Evolutionary conservation across 371 early-diverging fungal genomes (phyloP), one percentile per base, ranked within the genome.

Genomic region (Lichtheimia corymbifera): DNA sequence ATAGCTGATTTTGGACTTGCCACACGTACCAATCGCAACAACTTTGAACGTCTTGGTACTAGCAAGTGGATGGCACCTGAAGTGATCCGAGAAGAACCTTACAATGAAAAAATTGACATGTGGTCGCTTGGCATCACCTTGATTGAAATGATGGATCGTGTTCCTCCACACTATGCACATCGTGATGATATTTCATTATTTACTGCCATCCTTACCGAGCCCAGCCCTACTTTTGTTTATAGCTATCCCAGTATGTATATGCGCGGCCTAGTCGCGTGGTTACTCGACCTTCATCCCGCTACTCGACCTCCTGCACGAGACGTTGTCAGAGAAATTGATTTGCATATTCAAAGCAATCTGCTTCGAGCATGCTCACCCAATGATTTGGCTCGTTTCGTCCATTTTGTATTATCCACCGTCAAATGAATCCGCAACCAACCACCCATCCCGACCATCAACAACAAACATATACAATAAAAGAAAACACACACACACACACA

Each of bases 61-160:
- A 70, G 69, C 30, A 80, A 80, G 77, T 99, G 79, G 76, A 80
- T 80, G 81, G 73, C 81, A 15, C 81, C 81, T 25, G 81, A 80
- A 66, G 81, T 80, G n/a, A 77, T 80, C 50, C 70, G 78, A 45
- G 76, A 80, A 65, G 62, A 73, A 51, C 65, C 62, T 27, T 80
- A 80, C 44, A 66, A 68, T 55, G 77, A 77, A 68, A 80, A 76
- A 58, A 77, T 80, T 61, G 81, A 80, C 61, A 67, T 80, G 72
- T 80, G 81, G 81, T 80, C 81, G 17, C 66, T 80, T 17, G 81
- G 81, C 40, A 80, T 80, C 54, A 76, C 78, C 11, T 62, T 77
- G 35, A 80, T 80, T 68, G 79, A 79, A 61, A 79, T 79, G 79
- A 79, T 79, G 79, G 79, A 79, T 53, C 74, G 79, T 53, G 79